phyloP scores from a whole-genome alignment of 306 rosid species.

The Castanopsis chinensis region DNA sequence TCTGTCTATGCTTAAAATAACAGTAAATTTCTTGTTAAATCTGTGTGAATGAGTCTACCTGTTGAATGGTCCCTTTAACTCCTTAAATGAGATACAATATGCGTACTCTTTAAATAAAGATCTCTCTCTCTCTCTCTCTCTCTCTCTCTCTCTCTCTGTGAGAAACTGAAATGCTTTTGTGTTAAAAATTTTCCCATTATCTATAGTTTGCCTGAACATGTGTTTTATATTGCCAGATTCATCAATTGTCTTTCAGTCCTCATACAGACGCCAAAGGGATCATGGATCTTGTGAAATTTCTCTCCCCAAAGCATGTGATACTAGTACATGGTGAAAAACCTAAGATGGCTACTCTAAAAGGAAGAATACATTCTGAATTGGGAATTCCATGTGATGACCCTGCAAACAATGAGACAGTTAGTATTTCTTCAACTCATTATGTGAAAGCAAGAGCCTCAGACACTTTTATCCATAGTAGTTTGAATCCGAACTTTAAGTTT shows the following conservation, averaged over 20 bases:
- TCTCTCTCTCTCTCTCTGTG: not conserved
- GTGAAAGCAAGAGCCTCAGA: constrained; percentile 54
- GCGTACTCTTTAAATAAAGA: not conserved
- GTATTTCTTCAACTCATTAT: constrained; percentile 53
- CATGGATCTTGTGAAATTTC: constrained; percentile 91
- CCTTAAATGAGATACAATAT: not conserved
- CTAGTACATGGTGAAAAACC: constrained; percentile 95
- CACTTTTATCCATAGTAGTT: constrained; percentile 49
- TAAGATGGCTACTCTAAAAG: constrained; percentile 73
- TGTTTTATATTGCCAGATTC: constrained; percentile 58
- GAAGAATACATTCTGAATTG: constrained; percentile 70
- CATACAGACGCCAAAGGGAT: constrained; percentile 95
- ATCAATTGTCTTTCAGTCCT: constrained; percentile 90
- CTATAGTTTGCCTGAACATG: constrained; percentile 2
- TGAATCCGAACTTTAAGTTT: constrained; percentile 70
- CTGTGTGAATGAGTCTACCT: not conserved
- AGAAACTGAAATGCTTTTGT: not conserved
- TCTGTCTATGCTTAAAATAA: not conserved
- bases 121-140: not conserved
- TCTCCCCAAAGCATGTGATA: constrained; percentile 83
- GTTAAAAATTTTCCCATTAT: constrained; percentile 3
- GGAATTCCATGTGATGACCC: constrained; percentile 79
- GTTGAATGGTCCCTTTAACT: not conserved
- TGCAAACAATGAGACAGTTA: constrained; percentile 66
- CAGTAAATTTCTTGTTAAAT: not conserved